These are phyloP conservation scores for Ustilago hordei DNA, from an alignment of 1,284 basidiomycete species.

Conservation along the genomic window DNA sequence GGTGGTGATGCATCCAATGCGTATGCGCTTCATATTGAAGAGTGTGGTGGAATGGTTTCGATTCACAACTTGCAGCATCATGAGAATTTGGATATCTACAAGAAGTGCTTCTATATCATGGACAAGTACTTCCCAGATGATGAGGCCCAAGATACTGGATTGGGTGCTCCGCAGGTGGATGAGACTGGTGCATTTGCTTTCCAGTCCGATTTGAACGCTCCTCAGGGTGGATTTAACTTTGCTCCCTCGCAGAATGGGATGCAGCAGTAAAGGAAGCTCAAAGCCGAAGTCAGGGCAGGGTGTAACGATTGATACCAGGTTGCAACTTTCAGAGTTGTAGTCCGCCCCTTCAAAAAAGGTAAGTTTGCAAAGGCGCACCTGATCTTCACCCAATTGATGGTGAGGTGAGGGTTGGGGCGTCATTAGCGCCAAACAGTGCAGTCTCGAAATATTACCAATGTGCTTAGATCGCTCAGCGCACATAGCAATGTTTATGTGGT, in stretches of 20 bases:
- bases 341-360: conserved; percentile 30
- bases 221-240: conserved; percentile 67
- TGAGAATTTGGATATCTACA: conserved; percentile 98
- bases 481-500: no score
- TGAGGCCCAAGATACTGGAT: conserved; percentile 75
- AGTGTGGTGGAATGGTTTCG: conserved; percentile 91
- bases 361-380: conserved; percentile 26
- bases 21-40: conserved; percentile 94
- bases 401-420: neutral
- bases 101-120: conserved; percentile 97
- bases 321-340: neutral
- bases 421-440: neutral
- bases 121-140: conserved; percentile 71
- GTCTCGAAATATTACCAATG: conserved; percentile 3
- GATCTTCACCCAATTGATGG: neutral
- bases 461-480: no score
- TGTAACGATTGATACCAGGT: conserved; percentile 26
- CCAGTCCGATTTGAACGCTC: conserved; percentile 71
- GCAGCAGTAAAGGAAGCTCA: conserved; percentile 44
- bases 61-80: conserved; percentile 99
- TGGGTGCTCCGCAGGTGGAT: conserved; percentile 84
- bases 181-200: conserved; percentile 84
- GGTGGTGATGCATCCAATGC: conserved; percentile 89
- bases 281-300: neutral
- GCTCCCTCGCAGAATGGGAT: conserved; percentile 58